Conservation (phyloP, 768 basidiomycete species). For the Termitomyces heimii region DNA sequence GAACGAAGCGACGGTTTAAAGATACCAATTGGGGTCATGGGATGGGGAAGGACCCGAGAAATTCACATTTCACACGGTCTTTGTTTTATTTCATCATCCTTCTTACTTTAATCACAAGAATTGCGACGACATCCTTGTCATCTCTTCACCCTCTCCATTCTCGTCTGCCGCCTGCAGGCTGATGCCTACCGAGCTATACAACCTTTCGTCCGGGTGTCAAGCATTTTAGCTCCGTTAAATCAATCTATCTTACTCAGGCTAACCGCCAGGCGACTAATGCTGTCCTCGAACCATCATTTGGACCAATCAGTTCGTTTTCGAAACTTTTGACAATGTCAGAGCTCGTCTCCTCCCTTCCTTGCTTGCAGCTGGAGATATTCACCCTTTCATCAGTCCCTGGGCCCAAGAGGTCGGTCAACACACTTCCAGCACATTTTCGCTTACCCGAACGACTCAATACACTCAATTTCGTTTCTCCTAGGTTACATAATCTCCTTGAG, state of each 20-base stretch:
- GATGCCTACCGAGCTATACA: background rate
- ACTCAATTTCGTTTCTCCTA: constrained; percentile 6
- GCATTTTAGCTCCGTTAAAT: constrained; percentile 4
- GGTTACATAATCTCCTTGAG: constrained; percentile 6
- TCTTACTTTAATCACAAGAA: background rate
- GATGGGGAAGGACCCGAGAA: background rate
- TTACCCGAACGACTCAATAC: constrained; percentile 7
- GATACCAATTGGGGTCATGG: constrained; percentile 9
- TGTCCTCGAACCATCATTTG: constrained; percentile 6
- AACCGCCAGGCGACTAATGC: background rate
- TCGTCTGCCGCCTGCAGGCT: constrained; percentile 4
- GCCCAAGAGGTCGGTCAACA: background rate
- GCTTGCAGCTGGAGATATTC: constrained; percentile 7
- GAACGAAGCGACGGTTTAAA: constrained; percentile 2
- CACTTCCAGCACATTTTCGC: background rate
- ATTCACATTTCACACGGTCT: background rate
- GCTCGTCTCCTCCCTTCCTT: constrained; percentile 7
- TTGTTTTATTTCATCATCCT: too few relatives aligned
- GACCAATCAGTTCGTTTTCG: constrained; percentile 8
- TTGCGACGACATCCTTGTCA: constrained; percentile 1
- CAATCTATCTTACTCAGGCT: constrained; percentile 3
- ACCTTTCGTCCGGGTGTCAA: constrained; percentile 2
- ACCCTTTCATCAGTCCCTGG: constrained; percentile 10
- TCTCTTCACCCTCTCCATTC: constrained; percentile 2
- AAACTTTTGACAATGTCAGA: constrained; percentile 3